Evolutionary conservation across 2,329 filamentous ascomycete genomes (phyloP).

Genomic region (Aspergillus eucalypticola): DNA sequence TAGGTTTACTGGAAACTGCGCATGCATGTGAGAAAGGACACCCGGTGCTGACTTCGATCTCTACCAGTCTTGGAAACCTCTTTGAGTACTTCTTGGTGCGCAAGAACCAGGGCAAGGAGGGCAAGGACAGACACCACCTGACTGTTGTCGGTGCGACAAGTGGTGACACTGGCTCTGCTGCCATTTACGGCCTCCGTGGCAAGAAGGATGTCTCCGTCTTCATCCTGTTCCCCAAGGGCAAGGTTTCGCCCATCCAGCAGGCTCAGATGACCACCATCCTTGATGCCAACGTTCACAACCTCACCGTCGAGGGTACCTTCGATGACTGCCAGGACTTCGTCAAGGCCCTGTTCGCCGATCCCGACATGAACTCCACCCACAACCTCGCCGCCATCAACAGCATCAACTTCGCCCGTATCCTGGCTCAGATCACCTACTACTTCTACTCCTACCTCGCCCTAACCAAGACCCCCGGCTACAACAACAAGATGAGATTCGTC

Average conservation of each 20-base stretch:
- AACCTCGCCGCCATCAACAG: constrained; percentile 93
- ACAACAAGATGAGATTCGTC: constrained; percentile 69
- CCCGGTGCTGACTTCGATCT: constrained; percentile 19
- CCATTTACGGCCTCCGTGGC: constrained; percentile 89
- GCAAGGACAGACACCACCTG: constrained; percentile 70
- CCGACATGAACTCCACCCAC: constrained; percentile 76
- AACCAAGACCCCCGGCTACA: constrained; percentile 60
- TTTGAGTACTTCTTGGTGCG: constrained; percentile 56
- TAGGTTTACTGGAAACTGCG: neutral
- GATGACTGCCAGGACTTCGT: constrained; percentile 98
- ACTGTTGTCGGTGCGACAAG: constrained; percentile 86
- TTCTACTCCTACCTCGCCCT: constrained; percentile 92
- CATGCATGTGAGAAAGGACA: neutral
- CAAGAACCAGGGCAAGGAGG: constrained; percentile 45
- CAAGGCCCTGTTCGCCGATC: constrained; percentile 86
- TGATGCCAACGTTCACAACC: constrained; percentile 88
- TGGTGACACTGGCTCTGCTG: constrained; percentile 86
- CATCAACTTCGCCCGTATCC: constrained; percentile 93
- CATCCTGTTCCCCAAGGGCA: constrained; percentile 89
- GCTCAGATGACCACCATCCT: constrained; percentile 95
- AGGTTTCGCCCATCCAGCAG: constrained; percentile 89
- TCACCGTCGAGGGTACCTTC: constrained; percentile 86
- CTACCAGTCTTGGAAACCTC: constrained; percentile 89
- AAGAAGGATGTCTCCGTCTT: constrained; percentile 98
- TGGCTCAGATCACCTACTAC: constrained; percentile 97